Conservation (phyloP, 257 asterid genomes). For the Penstemon eatonii region DNA sequence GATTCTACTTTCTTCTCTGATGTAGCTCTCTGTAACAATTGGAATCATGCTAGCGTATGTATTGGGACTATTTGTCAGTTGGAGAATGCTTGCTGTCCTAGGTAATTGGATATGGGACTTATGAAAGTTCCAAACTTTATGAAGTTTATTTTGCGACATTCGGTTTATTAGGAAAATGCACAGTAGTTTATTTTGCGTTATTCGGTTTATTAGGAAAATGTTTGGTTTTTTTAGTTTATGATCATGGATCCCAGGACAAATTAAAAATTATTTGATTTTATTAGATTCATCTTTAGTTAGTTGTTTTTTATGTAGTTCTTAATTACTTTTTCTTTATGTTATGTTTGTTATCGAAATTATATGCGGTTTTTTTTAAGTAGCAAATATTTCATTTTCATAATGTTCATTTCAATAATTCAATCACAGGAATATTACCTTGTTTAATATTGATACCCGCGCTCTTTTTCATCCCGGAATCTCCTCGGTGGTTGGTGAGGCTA, state of each 20-base stretch:
- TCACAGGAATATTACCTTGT: conserved; percentile 76
- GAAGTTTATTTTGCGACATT: conserved; percentile 8
- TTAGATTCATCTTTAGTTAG: background rate
- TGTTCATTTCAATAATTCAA: conserved; percentile 15
- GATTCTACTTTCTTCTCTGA: conserved; percentile 10
- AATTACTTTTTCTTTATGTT: background rate
- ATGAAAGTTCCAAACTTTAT: background rate
- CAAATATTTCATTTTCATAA: background rate
- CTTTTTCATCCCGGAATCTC: conserved; percentile 83
- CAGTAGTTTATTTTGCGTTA: conserved; percentile 7
- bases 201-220: background rate
- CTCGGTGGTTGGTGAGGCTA: conserved; percentile 86
- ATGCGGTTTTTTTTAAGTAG: conserved; percentile 4
- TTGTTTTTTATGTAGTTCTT: background rate
- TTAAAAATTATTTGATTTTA: background rate
- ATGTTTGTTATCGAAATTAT: background rate
- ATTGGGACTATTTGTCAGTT: conserved; percentile 70
- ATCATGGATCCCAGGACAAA: background rate
- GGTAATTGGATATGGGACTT: conserved; percentile 48
- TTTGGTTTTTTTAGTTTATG: conserved; percentile 12
- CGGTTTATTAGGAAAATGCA: background rate
- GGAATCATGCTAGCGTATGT: conserved; percentile 87
- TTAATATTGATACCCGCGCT: conserved; percentile 66
- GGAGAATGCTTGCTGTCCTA: conserved; percentile 91
- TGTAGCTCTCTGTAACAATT: conserved; percentile 86